Percentiles rank a stretch among this genome's conserved stretches.
Conservation (phyloP, 1,284 basidiomycete species). For the Ceratorhiza oryzae-sativae region DNA sequence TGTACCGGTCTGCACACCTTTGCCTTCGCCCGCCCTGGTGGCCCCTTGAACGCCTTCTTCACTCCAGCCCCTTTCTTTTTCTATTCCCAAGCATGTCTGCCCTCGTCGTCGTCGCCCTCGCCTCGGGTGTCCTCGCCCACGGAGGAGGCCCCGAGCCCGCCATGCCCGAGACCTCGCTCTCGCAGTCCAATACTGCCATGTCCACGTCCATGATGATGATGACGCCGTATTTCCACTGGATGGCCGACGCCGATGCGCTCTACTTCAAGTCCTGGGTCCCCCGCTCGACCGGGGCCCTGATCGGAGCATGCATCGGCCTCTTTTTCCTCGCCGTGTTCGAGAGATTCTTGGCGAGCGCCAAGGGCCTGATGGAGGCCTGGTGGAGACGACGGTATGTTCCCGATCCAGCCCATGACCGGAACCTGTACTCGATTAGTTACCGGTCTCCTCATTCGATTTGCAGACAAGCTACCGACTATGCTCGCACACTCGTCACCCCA, state of each 20-base stretch:
- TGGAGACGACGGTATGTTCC: slow-evolving; percentile 40
- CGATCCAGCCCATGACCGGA: too few species aligned
- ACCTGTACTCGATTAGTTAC: too few species aligned
- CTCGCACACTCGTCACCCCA: slow-evolving; percentile 12
- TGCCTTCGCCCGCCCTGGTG: slow-evolving; percentile 27
- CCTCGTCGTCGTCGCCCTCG: slow-evolving; percentile 4
- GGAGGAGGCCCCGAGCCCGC: background rate
- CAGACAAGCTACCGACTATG: background rate
- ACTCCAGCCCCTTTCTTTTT: background rate
- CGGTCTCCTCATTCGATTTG: too few species aligned
- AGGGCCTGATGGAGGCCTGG: slow-evolving; percentile 41
- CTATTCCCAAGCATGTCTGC: background rate
- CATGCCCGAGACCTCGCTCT: background rate
- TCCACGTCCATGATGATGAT: slow-evolving; percentile 50
- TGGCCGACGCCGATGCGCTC: slow-evolving; percentile 62
- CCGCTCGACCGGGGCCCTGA: slow-evolving; percentile 67
- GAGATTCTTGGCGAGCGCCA: slow-evolving; percentile 44
- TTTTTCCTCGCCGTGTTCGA: slow-evolving; percentile 72
- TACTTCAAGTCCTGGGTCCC: slow-evolving; percentile 75
- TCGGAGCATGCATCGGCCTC: slow-evolving; percentile 75
- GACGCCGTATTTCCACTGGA: slow-evolving; percentile 72
- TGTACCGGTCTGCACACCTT: slow-evolving; percentile 22
- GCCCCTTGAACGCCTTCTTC: background rate
- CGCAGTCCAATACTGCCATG: background rate
- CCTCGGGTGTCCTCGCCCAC: slow-evolving; percentile 12